Evolutionary conservation across 805 yeast species (phyloP).

Genomic region (Saturnispora besseyi): DNA sequence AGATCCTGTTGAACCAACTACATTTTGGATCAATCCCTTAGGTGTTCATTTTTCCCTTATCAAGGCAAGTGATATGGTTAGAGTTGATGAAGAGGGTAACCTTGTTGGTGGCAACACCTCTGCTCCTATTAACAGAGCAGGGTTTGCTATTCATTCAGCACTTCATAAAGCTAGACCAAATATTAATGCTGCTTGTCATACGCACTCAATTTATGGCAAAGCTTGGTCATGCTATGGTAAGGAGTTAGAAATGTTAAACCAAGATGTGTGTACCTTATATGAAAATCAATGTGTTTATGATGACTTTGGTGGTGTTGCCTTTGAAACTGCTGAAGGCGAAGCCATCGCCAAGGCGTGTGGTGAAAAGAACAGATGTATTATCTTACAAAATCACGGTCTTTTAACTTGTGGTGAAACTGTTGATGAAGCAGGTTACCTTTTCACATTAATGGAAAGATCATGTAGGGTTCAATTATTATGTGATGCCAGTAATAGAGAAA

Average conservation of each 20-base stretch:
- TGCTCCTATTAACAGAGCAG: slow-evolving; percentile 52
- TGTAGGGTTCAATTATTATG: slow-evolving; percentile 61
- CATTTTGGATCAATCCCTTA: slow-evolving; percentile 86
- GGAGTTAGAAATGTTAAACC: slow-evolving; percentile 70
- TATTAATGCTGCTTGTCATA: slow-evolving; percentile 63
- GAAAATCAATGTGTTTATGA: slow-evolving; percentile 55
- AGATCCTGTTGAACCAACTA: slow-evolving; percentile 71
- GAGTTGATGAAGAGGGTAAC: slow-evolving; percentile 53
- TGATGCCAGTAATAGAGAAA: slow-evolving; percentile 40
- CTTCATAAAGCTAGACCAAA: slow-evolving; percentile 63
- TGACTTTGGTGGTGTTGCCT: slow-evolving; percentile 73
- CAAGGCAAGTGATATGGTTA: slow-evolving; percentile 55
- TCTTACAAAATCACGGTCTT: slow-evolving; percentile 66
- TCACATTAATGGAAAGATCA: slow-evolving; percentile 50
- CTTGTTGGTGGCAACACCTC: slow-evolving; percentile 47
- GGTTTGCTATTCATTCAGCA: slow-evolving; percentile 62
- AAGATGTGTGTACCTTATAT: slow-evolving; percentile 64
- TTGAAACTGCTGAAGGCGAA: slow-evolving; percentile 54
- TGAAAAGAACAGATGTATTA: slow-evolving; percentile 41
- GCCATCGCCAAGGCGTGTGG: slow-evolving; percentile 56
- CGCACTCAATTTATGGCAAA: slow-evolving; percentile 58
- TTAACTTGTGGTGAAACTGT: slow-evolving; percentile 62
- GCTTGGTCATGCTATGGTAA: slow-evolving; percentile 57
- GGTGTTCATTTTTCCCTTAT: slow-evolving; percentile 64
- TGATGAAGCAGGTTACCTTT: slow-evolving; percentile 66